phyloP scores from a whole-genome alignment of 2,329 filamentous ascomycete species.

The Microsporum ferrugineum region DNA sequence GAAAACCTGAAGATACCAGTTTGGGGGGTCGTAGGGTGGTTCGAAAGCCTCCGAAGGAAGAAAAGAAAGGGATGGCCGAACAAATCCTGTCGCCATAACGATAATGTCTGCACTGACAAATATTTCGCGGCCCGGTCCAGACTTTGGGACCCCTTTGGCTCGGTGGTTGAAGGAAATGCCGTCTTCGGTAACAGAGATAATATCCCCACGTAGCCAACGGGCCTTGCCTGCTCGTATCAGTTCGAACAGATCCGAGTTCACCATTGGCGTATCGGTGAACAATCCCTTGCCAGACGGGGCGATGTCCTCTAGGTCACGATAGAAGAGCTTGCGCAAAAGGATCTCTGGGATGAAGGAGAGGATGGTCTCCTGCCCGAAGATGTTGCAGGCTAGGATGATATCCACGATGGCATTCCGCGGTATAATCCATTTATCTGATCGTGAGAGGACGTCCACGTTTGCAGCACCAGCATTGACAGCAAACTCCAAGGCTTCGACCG shows the following conservation, averaged over 20 bases:
- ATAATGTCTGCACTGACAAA: conserved; percentile 61
- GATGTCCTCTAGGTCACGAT: conserved; percentile 65
- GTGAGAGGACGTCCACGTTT: conserved; percentile 60
- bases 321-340: conserved; percentile 67
- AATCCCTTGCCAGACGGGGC: conserved; percentile 59
- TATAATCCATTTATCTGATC: conserved; percentile 80
- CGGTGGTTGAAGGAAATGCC: conserved; percentile 63
- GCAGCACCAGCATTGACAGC: conserved; percentile 54
- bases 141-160: conserved; percentile 59
- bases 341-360: conserved; percentile 69
- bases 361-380: conserved; percentile 64
- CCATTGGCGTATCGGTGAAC: conserved; percentile 80
- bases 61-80: conserved; percentile 61
- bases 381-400: conserved; percentile 60
- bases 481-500: conserved; percentile 73
- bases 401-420: conserved; percentile 68
- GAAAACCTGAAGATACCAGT: conserved; percentile 84
- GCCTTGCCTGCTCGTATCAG: conserved; percentile 61
- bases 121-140: conserved; percentile 58
- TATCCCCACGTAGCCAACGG: conserved; percentile 72
- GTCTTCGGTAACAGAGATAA: conserved; percentile 50
- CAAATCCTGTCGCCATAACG: conserved; percentile 73
- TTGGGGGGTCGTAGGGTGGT: conserved; percentile 64
- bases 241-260: conserved; percentile 69
- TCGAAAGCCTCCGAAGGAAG: conserved; percentile 61